Evolutionary conservation across 495 filamentous ascomycete species (phyloP), one percentile per base, ranked within the genome.

Genomic region (Hamigera avellanea): DNA sequence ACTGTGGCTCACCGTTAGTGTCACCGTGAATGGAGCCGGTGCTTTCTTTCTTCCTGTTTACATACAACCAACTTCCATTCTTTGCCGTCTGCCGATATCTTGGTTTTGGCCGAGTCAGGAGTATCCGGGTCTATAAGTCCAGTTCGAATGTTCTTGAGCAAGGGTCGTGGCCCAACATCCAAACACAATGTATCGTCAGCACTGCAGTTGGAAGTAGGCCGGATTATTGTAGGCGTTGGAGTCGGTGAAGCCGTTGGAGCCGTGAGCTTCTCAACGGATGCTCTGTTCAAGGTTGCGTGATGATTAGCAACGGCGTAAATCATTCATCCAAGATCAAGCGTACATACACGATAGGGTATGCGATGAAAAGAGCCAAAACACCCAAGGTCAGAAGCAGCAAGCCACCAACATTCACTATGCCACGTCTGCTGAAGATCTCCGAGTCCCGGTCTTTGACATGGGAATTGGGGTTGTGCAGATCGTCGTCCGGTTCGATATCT

Each of bases 401-500:
- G 8, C 76, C 81, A 35, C 81, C 81, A 6, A 84, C 50, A 45
- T 87, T 86, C 25, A 75, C 44, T 8, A 82, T 41, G 6, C 81
- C 81, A 57, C 82, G 57, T 39, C 66, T 70, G 23, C 76, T 78
- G 45, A 73, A 83, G 19, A 85, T 62, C 44, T 83, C 77, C 45
- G 79, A 84, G 18, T 78, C 71, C 13, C 64, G 51, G 29, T 86
- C 78, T 37, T 73, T 62, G 31, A 82, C 79, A 38, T 70, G 65
- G 6, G 73, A 70, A 46, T 79, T 73, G 6, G 82, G 81, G 44
- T 83, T 82, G 48, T 87, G 82, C 43, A 88, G 41, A 41, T 69
- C 80, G 49, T 86, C 82, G 53, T 86, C 82, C 45, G 83, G 81
- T 54, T 87, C 81, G 17, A 82, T 76, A 50, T 86, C 81, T 44